A percentile compares a stretch with the other conserved stretches of the same genome.
These are phyloP conservation scores for Lentinula guzmanii DNA, from an alignment of 768 basidiomycete species.

Conservation along the genomic window DNA sequence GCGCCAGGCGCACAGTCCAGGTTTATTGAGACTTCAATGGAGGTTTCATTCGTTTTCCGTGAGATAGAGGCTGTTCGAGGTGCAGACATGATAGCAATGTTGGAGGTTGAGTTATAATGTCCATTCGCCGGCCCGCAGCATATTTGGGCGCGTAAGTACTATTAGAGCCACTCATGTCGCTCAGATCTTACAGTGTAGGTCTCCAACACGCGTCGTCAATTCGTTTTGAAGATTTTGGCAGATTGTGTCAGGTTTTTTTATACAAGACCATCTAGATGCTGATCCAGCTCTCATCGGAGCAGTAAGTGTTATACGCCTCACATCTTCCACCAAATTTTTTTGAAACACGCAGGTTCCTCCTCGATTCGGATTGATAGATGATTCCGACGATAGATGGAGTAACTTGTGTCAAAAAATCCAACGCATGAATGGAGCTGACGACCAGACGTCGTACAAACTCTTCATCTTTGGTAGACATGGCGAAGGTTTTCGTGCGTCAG, in stretches of 20 bases:
- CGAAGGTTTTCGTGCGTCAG: constrained; percentile 59
- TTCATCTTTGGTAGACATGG: constrained; percentile 68
- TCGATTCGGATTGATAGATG: constrained; percentile 55
- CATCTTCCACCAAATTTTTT: neutral
- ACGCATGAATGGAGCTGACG: constrained; percentile 38
- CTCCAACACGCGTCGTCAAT: neutral
- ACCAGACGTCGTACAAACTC: constrained; percentile 48
- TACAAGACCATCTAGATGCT: neutral
- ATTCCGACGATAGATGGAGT: constrained; percentile 42
- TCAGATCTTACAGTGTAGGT: constrained; percentile 1
- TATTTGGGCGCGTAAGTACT: no score
- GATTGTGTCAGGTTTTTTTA: neutral
- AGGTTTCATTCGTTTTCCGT: constrained; percentile 87
- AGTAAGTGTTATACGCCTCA: neutral
- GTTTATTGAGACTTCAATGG: constrained; percentile 75
- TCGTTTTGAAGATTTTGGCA: neutral
- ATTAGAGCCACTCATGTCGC: neutral
- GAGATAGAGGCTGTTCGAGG: constrained; percentile 60
- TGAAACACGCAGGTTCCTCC: constrained; percentile 37
- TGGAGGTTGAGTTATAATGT: neutral
- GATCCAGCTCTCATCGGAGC: constrained; percentile 1
- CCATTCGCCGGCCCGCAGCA: neutral
- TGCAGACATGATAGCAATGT: constrained; percentile 19
- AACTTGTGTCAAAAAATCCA: constrained; percentile 35
- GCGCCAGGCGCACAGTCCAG: constrained; percentile 75